phyloP scores from a whole-genome alignment of 176 grass and related monocot species.

The Ensete ventricosum region DNA sequence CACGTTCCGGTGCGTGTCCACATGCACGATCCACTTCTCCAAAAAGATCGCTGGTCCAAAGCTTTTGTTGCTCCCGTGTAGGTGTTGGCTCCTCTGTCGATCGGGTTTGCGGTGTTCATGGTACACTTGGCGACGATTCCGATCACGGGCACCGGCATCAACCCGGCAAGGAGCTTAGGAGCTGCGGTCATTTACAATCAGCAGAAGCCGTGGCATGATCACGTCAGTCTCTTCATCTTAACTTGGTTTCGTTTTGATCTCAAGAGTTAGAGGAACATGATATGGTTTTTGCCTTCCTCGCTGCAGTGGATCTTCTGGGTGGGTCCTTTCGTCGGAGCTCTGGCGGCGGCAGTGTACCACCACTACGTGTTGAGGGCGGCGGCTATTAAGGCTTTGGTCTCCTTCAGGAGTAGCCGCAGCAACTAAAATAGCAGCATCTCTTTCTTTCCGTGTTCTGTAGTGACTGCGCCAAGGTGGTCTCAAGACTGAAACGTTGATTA shows the following conservation, averaged over 20 bases:
- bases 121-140: constrained; percentile 15
- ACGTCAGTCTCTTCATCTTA: neutral
- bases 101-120: constrained; percentile 13
- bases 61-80: neutral
- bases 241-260: too few species aligned
- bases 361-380: neutral
- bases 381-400: neutral
- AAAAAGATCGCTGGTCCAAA: neutral
- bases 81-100: constrained; percentile 2
- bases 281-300: too few species aligned
- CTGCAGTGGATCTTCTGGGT: constrained; percentile 11
- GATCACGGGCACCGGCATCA: constrained; percentile 11
- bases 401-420: neutral
- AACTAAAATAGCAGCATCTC: neutral
- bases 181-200: constrained; percentile 12
- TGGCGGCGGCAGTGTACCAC: constrained; percentile 1
- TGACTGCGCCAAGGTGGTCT: too few species aligned
- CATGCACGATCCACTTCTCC: neutral
- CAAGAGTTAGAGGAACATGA: too few species aligned
- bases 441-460: too few species aligned
- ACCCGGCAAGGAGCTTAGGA: constrained; percentile 6
- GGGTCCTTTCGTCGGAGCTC: neutral
- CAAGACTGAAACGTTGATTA: too few species aligned
- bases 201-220: neutral
- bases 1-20: neutral